phyloP scores from a whole-genome alignment of 2,329 filamentous ascomycete species.

The Clarireedia sp. region DNA sequence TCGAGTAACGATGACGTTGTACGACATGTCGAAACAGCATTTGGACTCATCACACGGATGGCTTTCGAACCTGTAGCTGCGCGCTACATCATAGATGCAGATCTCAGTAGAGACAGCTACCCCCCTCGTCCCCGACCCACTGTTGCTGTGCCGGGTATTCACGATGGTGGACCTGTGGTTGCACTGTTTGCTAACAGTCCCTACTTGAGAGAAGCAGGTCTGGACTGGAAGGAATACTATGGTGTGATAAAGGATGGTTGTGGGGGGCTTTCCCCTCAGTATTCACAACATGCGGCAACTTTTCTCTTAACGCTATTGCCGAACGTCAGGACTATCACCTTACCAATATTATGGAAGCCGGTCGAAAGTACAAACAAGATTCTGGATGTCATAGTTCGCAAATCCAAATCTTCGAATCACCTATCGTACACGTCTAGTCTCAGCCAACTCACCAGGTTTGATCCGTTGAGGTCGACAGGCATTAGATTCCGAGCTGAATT shows the following conservation, averaged over 20 bases:
- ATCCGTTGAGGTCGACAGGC: not conserved
- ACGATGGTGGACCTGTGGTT: not conserved
- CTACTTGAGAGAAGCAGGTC: not conserved
- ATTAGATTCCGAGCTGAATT: not conserved
- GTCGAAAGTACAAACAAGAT: not conserved
- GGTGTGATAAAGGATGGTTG: not conserved
- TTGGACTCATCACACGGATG: not conserved
- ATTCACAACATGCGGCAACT: not conserved
- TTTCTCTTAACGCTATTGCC: not conserved
- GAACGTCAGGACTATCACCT: not conserved
- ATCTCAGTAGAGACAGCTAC: not conserved
- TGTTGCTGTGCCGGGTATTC: not conserved
- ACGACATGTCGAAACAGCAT: not conserved
- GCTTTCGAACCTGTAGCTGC: not conserved
- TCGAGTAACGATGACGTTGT: not conserved
- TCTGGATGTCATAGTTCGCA: not conserved
- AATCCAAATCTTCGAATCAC: not conserved
- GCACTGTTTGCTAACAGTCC: not conserved
- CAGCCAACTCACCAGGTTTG: not conserved
- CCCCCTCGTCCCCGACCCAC: not conserved
- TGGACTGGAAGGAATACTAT: not conserved
- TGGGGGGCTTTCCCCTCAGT: not conserved
- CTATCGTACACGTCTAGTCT: not conserved
- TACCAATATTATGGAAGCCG: not conserved
- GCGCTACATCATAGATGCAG: not conserved